Evolutionary conservation across 1,284 basidiomycete genomes (phyloP).

Genomic region (Leccinum pallidistipes): DNA sequence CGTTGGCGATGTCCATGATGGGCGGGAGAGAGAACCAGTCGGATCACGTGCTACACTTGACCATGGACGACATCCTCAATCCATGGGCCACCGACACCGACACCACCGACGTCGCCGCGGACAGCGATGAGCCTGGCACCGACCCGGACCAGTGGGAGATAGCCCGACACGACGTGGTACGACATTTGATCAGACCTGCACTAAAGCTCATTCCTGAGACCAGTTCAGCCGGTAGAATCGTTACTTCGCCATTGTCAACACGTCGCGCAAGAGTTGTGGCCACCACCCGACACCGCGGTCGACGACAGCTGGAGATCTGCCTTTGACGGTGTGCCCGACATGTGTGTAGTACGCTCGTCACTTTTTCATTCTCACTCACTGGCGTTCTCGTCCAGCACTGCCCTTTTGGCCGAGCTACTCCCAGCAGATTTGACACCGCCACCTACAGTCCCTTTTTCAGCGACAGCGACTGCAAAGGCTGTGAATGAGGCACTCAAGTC

Average conservation of each 20-base stretch:
- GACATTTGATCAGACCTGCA: not conserved
- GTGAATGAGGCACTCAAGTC: conserved; percentile 59
- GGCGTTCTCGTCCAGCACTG: conserved; percentile 18
- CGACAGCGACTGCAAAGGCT: conserved; percentile 55
- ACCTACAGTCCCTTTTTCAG: conserved; percentile 47
- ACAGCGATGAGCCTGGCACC: not conserved
- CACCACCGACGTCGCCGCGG: not conserved
- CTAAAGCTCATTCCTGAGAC: conserved; percentile 24
- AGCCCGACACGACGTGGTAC: not conserved
- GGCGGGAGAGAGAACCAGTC: conserved; percentile 7
- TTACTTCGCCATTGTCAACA: conserved; percentile 52
- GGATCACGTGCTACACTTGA: conserved; percentile 20
- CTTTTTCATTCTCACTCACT: not conserved
- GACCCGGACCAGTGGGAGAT: not conserved
- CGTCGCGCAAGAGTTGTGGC: conserved; percentile 44
- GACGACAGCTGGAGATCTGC: conserved; percentile 41
- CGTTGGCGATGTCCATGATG: conserved; percentile 39
- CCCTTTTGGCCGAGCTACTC: conserved; percentile 40
- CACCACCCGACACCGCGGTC: conserved; percentile 29
- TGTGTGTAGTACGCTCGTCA: conserved; percentile 47
- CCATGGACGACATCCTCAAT: conserved; percentile 51
- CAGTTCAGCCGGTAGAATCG: conserved; percentile 56
- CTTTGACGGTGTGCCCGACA: conserved; percentile 46
- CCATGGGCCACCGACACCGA: conserved; percentile 44
- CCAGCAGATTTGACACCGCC: conserved; percentile 46